Evolutionary conservation across 1,284 basidiomycete species (phyloP).

Genomic region (Golubevia pallescens): DNA sequence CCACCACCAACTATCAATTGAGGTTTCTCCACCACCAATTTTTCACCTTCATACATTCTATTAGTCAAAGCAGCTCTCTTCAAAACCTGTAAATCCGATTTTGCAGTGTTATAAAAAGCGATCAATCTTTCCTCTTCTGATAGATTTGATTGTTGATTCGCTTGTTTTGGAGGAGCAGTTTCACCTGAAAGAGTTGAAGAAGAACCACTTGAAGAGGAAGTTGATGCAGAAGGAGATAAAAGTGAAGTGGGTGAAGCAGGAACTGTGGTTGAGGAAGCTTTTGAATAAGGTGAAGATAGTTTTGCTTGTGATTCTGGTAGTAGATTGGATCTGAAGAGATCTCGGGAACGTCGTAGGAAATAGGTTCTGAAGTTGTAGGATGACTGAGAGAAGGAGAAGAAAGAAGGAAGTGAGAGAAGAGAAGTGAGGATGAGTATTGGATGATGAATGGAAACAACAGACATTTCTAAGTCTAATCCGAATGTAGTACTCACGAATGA

Average conservation of each 20-base stretch:
- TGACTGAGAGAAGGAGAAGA: slow-evolving; percentile 24
- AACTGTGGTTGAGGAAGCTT: slow-evolving; percentile 33
- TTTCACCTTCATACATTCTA: slow-evolving; percentile 56
- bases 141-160: background rate
- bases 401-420: background rate
- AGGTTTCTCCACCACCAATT: slow-evolving; percentile 57
- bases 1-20: slow-evolving; percentile 46
- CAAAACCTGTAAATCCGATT: slow-evolving; percentile 23
- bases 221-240: slow-evolving; percentile 28
- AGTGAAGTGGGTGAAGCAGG: slow-evolving; percentile 39
- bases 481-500: slow-evolving; percentile 50
- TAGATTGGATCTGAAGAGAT: slow-evolving; percentile 53
- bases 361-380: slow-evolving; percentile 64
- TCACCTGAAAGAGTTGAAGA: background rate
- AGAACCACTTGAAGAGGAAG: background rate
- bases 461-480: background rate
- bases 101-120: slow-evolving; percentile 18
- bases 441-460: too few relatives aligned
- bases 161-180: background rate
- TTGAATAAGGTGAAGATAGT: slow-evolving; percentile 39
- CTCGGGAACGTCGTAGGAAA: slow-evolving; percentile 57
- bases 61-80: slow-evolving; percentile 57
- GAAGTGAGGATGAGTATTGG: too few relatives aligned
- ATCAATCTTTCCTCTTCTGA: slow-evolving; percentile 7
- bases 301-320: slow-evolving; percentile 14